These are phyloP conservation scores for Nematocida ironsii DNA, from an alignment of 371 early-diverging fungal genomes.

Conservation along the genomic window DNA sequence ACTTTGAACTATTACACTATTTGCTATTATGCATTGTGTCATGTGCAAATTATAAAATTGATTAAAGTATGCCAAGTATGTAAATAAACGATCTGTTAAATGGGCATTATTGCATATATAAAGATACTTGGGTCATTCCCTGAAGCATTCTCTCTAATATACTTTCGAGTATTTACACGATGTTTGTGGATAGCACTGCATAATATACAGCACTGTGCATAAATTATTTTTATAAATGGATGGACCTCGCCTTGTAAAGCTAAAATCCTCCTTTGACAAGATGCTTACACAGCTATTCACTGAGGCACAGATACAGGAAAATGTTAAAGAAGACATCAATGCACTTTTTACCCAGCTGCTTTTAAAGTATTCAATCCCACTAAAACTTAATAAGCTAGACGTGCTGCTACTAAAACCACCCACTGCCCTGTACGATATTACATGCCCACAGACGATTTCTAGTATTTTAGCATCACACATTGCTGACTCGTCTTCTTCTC, in stretches of 20 bases:
- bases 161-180: no score
- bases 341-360: constrained; percentile 48
- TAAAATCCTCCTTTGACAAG: constrained; percentile 49
- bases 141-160: no score
- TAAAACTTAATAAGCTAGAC: constrained; percentile 50
- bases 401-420: neutral
- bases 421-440: constrained; percentile 40
- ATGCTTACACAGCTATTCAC: constrained; percentile 34
- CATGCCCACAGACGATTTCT: neutral
- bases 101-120: no score
- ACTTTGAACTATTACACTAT: no score
- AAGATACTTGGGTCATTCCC: no score
- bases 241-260: constrained; percentile 43
- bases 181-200: no score
- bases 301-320: constrained; percentile 17
- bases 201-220: neutral
- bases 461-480: constrained; percentile 26
- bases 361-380: constrained; percentile 54
- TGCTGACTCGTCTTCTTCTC: neutral
- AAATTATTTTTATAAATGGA: constrained; percentile 40
- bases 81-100: no score
- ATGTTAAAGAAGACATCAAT: constrained; percentile 45
- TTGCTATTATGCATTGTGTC: no score
- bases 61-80: no score
- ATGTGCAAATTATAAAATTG: no score